Base-by-base conservation (phyloP, 306 rosid species). In the Acacia confusa region DNA sequence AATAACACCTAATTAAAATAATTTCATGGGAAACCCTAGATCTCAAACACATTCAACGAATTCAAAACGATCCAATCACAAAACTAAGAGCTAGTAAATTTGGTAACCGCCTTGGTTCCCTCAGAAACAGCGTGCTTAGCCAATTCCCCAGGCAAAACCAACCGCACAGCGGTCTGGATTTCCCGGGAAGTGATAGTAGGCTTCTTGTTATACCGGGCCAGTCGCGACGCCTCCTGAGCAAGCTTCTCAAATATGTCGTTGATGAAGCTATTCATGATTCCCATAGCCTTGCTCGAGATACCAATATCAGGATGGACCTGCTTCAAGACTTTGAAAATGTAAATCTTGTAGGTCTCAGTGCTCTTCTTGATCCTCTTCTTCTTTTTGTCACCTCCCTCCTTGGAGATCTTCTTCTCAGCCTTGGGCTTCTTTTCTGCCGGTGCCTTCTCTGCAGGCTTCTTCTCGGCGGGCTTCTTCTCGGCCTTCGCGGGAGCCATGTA, bases 71-170 rank as follows among this genome's bases (percentile, higher is more conserved):
- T 61, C 36, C 28, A 30, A 48, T 1, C 2, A 2, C 57, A 32
- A 69, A 72, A 41, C 74, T 55, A 92, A 77, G 95, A 92, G 32
- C 97, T 92, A 0, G 95, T 92, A 9, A 92, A 92, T 47, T 91
- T 91, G 55, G 97, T 89, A 5, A 90, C 95, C 0, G 97, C 95
- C 85, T 92, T 92, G 4, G 97, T 91, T 0, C 97, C 97, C 52
- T 92, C 97, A 0, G 97, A 92, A 0, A 91, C 94, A 2, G 95
- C 97, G 32, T 91, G 97, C 74, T 92, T 92, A 19, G 97, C 95
- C 36, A 92, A 78, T 50, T 91, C 97, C 27, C 95, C 95, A 3
- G 95, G 97, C 1, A 92, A 78, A 7, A 92, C 97, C 74, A 92
- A 58, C 19, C 97, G 82, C 11, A 92, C 94, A 0, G 95, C 95